Percentiles rank a stretch among this genome's conserved stretches.
Evolutionary conservation across 2,329 filamentous ascomycete genomes (phyloP).

Genomic region (Exophiala spinifera): DNA sequence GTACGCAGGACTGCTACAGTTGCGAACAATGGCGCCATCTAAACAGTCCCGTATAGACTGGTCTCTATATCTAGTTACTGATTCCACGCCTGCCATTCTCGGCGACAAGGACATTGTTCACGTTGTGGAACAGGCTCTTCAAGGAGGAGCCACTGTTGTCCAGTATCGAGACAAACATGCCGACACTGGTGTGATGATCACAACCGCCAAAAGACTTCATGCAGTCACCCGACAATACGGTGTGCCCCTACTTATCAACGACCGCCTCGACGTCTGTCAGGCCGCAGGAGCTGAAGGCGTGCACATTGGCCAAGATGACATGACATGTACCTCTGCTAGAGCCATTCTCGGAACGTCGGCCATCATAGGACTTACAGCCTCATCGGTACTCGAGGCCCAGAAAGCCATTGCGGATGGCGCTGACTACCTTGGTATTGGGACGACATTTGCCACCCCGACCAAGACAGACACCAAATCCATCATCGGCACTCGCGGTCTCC

Average conservation of each 20-base stretch:
- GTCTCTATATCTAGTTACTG: constrained; percentile 85
- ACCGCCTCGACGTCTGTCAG: constrained; percentile 83
- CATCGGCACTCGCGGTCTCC: constrained; percentile 70
- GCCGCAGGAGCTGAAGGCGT: constrained; percentile 87
- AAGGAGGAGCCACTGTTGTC: constrained; percentile 78
- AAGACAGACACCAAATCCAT: constrained; percentile 85
- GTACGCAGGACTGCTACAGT: constrained; percentile 13
- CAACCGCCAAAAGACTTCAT: constrained; percentile 70
- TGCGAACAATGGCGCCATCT: constrained; percentile 28
- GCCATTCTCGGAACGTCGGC: constrained; percentile 69
- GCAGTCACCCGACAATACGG: constrained; percentile 62
- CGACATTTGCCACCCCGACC: constrained; percentile 81
- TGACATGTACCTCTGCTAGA: constrained; percentile 69
- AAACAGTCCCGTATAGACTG: constrained; percentile 60
- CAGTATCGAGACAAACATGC: constrained; percentile 88
- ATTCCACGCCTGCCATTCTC: constrained; percentile 83
- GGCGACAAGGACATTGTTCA: constrained; percentile 65
- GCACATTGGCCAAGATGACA: constrained; percentile 92
- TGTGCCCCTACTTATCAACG: constrained; percentile 87
- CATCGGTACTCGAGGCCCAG: constrained; percentile 68
- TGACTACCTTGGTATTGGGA: constrained; percentile 87
- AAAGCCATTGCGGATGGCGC: constrained; percentile 72
- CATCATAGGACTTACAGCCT: constrained; percentile 88
- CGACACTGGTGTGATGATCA: constrained; percentile 68
- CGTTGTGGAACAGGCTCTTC: constrained; percentile 72